These are phyloP conservation scores for Aspergillus taichungensis DNA, from an alignment of 495 filamentous ascomycete species.

Conservation along the genomic window DNA sequence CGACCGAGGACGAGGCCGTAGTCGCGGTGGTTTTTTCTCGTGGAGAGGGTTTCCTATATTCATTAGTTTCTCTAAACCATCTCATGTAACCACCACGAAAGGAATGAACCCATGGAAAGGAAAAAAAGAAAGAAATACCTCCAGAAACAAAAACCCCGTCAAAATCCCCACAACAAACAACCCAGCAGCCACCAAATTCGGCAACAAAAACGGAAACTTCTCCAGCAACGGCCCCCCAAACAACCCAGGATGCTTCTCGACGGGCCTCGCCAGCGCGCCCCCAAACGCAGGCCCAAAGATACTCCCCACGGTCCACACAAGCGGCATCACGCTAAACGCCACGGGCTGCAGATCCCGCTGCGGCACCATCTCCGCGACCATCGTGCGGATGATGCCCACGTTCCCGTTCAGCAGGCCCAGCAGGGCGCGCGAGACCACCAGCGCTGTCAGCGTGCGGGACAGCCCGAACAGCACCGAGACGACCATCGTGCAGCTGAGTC, in stretches of 20 bases:
- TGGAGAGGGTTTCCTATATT: slow-evolving; percentile 61
- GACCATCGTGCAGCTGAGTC: slow-evolving; percentile 63
- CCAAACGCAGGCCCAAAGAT: slow-evolving; percentile 89
- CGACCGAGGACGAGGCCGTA: slow-evolving; percentile 61
- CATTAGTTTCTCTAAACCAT: slow-evolving; percentile 1
- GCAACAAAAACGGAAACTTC: slow-evolving; percentile 69
- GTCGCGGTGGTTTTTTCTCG: slow-evolving; percentile 53
- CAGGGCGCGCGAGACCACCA: slow-evolving; percentile 58
- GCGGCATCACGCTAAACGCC: slow-evolving; percentile 78
- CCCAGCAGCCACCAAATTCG: slow-evolving; percentile 64
- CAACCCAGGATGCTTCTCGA: slow-evolving; percentile 53
- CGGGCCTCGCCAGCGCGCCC: slow-evolving; percentile 73
- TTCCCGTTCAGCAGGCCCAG: slow-evolving; percentile 69
- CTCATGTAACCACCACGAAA: neutral
- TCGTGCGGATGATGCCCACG: slow-evolving; percentile 71
- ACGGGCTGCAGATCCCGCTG: slow-evolving; percentile 72
- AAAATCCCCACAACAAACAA: slow-evolving; percentile 68
- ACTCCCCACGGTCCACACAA: slow-evolving; percentile 71
- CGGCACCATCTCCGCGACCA: slow-evolving; percentile 76
- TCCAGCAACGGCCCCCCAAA: slow-evolving; percentile 63
- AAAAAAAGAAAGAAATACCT: slow-evolving; percentile 17
- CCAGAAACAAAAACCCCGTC: slow-evolving; percentile 63
- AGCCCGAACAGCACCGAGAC: slow-evolving; percentile 69
- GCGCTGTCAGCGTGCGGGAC: slow-evolving; percentile 61
- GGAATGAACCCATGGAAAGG: neutral